Evolutionary conservation across 2,329 filamentous ascomycete species (phyloP), one percentile per base, ranked within the genome.

Genomic region (Trichoderma breve): DNA sequence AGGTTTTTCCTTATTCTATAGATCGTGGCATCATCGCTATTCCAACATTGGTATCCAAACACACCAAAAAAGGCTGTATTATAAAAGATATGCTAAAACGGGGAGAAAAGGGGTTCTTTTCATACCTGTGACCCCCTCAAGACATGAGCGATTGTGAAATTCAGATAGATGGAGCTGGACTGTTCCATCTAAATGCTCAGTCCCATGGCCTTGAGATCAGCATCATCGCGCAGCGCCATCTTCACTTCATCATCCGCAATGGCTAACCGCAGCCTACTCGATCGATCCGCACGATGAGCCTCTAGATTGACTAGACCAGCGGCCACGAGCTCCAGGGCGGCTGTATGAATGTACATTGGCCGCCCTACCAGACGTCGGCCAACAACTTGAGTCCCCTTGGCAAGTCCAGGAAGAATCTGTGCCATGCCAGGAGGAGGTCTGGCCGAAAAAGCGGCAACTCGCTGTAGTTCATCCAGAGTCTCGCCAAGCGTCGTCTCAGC

Each of bases 191-290:
- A 70, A 34, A 70, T 30, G 11, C 39, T 69, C 8, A 69, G 39
- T 15, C 93, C 93, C 78, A 97, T 84, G 51, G 92, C 91, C 81
- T 91, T 94, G 70, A 97, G 91, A 79, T 98, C 94, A 8, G 89
- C 89, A 83, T 99, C 96, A 75, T 97, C 95, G 73, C 92, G 90
- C 76, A 98, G 90, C 34, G 95, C 96, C 79, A 94, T 88, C 79
- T 92, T 92, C 32, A 99, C 90, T 82, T 99, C 95, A 78, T 98
- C 95, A 73, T 97, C 93, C 14, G 93, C 92, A 75, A 98, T 91
- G 26, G 93, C 90, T 71, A 99, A 85, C 71, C 95, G 87, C 53
- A 99, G 89, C 81, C 97, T 95, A 71, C 94, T 95, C 26, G 93
- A 94, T 57, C 96, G 87, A 79, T 98, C 95, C 0, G 94, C 92